Conservation (phyloP, 2,329 filamentous ascomycete species). For the Trichophaea hybrida region DNA sequence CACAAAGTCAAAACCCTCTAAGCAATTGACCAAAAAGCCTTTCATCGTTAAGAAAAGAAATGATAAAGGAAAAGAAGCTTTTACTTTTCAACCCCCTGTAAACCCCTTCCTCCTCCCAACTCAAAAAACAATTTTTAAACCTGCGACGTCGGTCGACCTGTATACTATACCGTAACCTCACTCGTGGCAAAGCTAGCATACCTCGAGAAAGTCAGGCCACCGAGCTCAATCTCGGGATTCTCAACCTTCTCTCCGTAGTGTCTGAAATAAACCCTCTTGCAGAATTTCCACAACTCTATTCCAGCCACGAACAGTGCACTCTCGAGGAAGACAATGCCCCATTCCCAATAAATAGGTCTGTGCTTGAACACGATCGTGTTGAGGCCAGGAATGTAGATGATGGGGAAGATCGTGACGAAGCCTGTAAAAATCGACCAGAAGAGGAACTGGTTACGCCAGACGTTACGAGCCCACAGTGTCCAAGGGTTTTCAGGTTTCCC, state of each 20-base stretch:
- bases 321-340: constrained; percentile 51
- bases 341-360: constrained; percentile 54
- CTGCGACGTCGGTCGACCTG: too few species aligned
- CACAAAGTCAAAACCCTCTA: too few species aligned
- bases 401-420: constrained; percentile 46
- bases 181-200: constrained; percentile 3
- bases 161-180: too few species aligned
- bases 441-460: constrained; percentile 56
- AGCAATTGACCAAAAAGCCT: too few species aligned
- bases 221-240: constrained; percentile 21
- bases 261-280: constrained; percentile 39
- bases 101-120: too few species aligned
- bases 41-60: too few species aligned
- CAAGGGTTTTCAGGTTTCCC: constrained; percentile 30
- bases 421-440: constrained; percentile 49
- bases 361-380: constrained; percentile 57
- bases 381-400: constrained; percentile 53
- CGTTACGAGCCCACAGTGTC: constrained; percentile 33
- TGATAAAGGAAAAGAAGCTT: too few species aligned
- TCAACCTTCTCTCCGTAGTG: constrained; percentile 18
- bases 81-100: too few species aligned
- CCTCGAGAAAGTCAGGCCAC: constrained; percentile 5
- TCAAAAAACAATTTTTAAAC: too few species aligned
- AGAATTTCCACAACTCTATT: constrained; percentile 55
- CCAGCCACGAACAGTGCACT: constrained; percentile 47